These are phyloP conservation scores for Shiraia sp. DNA, from an alignment of 2,329 filamentous ascomycete species.

Conservation along the genomic window DNA sequence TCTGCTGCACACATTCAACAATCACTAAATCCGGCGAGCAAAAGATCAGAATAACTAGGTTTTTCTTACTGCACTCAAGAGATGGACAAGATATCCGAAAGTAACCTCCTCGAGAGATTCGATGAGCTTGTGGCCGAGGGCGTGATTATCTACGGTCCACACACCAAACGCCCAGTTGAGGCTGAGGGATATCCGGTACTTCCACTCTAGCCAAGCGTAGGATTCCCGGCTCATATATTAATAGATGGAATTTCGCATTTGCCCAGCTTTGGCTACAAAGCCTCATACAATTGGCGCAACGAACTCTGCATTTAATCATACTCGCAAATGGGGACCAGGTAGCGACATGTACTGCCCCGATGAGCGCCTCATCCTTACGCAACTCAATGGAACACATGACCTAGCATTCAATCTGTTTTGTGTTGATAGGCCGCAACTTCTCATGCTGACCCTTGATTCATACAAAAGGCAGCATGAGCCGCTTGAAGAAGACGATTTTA, in stretches of 20 bases:
- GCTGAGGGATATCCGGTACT: conserved; percentile 33
- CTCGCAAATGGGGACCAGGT: conserved; percentile 36
- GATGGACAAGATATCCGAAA: conserved; percentile 19
- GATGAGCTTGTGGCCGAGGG: conserved; percentile 30
- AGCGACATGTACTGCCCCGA: conserved; percentile 51
- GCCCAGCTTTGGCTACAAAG: conserved; percentile 32
- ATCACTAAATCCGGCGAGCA: too few species aligned
- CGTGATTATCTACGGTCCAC: conserved; percentile 28
- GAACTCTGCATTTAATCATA: conserved; percentile 17
- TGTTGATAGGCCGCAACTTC: conserved; percentile 53
- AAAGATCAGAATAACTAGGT: too few species aligned
- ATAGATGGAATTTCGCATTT: conserved; percentile 41
- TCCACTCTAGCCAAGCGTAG: conserved; percentile 1
- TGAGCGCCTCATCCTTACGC: conserved; percentile 47
- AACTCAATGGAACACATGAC: conserved; percentile 49
- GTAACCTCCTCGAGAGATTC: conserved; percentile 19
- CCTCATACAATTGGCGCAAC: conserved; percentile 31
- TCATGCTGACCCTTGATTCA: conserved; percentile 54
- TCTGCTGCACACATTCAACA: too few species aligned
- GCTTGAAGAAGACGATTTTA: conserved; percentile 47
- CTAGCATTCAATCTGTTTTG: conserved; percentile 56
- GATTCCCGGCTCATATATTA: background rate
- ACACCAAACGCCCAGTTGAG: conserved; percentile 18
- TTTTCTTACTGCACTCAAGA: background rate
- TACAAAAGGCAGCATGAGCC: conserved; percentile 52